These are phyloP conservation scores for Calycina herbarum DNA, from an alignment of 2,329 filamentous ascomycete genomes.

Conservation along the genomic window DNA sequence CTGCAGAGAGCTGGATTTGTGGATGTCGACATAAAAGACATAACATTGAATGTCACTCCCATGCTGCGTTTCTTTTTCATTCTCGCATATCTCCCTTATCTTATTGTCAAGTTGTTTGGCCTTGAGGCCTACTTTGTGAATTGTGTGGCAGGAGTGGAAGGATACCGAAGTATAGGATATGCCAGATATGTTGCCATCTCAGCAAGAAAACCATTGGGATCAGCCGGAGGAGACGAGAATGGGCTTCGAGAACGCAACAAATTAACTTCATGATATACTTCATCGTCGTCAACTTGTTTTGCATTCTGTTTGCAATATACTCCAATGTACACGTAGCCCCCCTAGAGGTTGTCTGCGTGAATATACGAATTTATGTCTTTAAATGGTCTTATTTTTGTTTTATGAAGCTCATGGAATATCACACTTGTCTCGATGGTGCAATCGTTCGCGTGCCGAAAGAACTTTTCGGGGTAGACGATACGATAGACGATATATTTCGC, in stretches of 20 bases:
- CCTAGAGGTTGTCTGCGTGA: too few relatives aligned
- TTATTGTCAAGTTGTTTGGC: constrained; percentile 44
- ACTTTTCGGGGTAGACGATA: too few relatives aligned
- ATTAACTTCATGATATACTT: too few relatives aligned
- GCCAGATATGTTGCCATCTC: constrained; percentile 38
- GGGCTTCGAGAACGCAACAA: neutral
- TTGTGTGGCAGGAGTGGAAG: constrained; percentile 44
- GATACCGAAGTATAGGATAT: constrained; percentile 18
- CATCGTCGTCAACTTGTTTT: too few relatives aligned
- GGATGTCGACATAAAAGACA: constrained; percentile 46
- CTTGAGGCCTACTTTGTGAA: constrained; percentile 50
- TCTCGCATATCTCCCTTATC: constrained; percentile 48
- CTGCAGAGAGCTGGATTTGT: constrained; percentile 39
- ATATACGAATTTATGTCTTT: too few relatives aligned
- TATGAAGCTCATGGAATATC: too few relatives aligned
- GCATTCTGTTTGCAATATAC: too few relatives aligned
- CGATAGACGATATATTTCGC: too few relatives aligned
- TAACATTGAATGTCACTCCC: constrained; percentile 48
- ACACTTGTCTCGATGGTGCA: too few relatives aligned
- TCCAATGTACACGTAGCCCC: too few relatives aligned
- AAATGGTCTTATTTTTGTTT: too few relatives aligned
- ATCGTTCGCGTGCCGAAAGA: too few relatives aligned
- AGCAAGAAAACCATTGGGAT: constrained; percentile 38
- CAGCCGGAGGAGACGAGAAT: neutral
- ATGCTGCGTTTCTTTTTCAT: constrained; percentile 50